These are phyloP conservation scores for Sugiyamaella mastotermitis DNA, from an alignment of 805 yeast genomes.

Conservation along the genomic window DNA sequence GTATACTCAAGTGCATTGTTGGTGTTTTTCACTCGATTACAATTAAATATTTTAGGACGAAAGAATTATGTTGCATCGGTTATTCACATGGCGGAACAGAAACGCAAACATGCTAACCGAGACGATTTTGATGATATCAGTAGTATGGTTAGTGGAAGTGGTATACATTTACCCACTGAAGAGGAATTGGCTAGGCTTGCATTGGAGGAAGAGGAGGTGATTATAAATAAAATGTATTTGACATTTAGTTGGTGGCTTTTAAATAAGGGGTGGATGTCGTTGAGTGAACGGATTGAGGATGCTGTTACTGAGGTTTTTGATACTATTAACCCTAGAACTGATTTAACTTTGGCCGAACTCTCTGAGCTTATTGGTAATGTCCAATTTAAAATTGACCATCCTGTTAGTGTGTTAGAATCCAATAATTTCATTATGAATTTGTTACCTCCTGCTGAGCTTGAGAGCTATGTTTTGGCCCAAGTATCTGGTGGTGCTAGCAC, in stretches of 20 bases:
- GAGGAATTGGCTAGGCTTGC: slow-evolving; percentile 23
- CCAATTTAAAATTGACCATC: slow-evolving; percentile 32
- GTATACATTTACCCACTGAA: slow-evolving; percentile 20
- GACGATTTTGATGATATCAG: slow-evolving; percentile 24
- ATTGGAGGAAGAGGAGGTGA: slow-evolving; percentile 25
- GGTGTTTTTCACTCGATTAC: slow-evolving; percentile 75
- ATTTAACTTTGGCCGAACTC: slow-evolving; percentile 58
- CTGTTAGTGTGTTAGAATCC: slow-evolving; percentile 10
- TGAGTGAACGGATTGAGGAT: slow-evolving; percentile 47
- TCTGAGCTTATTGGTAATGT: slow-evolving; percentile 29
- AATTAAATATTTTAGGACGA: slow-evolving; percentile 82
- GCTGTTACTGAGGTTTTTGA: slow-evolving; percentile 58
- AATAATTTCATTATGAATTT: slow-evolving; percentile 30
- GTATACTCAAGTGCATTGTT: slow-evolving; percentile 64
- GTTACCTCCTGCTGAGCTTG: slow-evolving; percentile 48
- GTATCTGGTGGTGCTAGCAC: slow-evolving; percentile 30
- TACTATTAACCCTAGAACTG: slow-evolving; percentile 65
- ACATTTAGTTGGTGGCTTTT: slow-evolving; percentile 92
- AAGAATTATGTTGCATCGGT: slow-evolving; percentile 79
- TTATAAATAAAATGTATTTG: slow-evolving; percentile 68
- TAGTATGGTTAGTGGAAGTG: slow-evolving; percentile 11
- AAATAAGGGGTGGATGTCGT: slow-evolving; percentile 72
- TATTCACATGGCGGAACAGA: slow-evolving; percentile 53
- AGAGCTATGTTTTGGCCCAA: slow-evolving; percentile 49
- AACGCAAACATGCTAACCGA: slow-evolving; percentile 17